Base-by-base conservation (phyloP, 257 asterid genomes). In the Coffea eugenioides region DNA sequence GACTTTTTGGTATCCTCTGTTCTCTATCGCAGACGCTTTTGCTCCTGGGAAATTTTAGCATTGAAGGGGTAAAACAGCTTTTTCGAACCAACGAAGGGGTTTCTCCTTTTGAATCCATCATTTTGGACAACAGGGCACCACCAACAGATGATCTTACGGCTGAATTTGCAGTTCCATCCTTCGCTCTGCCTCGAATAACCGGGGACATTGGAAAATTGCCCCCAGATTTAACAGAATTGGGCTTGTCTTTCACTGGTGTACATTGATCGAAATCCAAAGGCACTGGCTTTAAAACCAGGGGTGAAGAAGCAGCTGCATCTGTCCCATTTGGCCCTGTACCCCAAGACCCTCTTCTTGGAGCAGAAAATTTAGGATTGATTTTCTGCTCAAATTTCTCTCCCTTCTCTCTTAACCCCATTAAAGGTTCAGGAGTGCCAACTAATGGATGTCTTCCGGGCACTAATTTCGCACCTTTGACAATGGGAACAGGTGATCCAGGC, bases 401-500 rank as follows among this genome's bases (percentile, higher is more conserved):
- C 41, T 89, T 96, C 54, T 77, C 81, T 75, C 97, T 82, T 61
- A 94, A 83, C 46, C 97, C 95, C 97, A 92, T 90, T 25, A 96
- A n/a, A n/a, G 97, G 98, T 82, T 95, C 98, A 8, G n/a, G 98
- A 2, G 97, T 91, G 4, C 98, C 98, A 10, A 92, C 71, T 54
- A 94, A 36, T 0, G 97, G 98, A 86, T 93, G 97, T 48, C 97
- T 82, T 1, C 98, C 98, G 0, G n/a, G 98, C 0, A 95, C 87
- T 6, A 97, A 90, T 64, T 92, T 91, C n/a, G 97, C 93, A 0
- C 98, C 97, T 78, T n/a, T n/a, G n/a, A n/a, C n/a, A n/a, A n/a
- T n/a, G 0, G 98, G 98, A 51, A 95, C 98, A 5, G 98, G 98
- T 4, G 98, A 94, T 0, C 97, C 97, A 3, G n/a, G 97, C 79